Evolutionary conservation across 768 basidiomycete species (phyloP), one percentile per base, ranked within the genome.

Genomic region (Daedalea quercina): DNA sequence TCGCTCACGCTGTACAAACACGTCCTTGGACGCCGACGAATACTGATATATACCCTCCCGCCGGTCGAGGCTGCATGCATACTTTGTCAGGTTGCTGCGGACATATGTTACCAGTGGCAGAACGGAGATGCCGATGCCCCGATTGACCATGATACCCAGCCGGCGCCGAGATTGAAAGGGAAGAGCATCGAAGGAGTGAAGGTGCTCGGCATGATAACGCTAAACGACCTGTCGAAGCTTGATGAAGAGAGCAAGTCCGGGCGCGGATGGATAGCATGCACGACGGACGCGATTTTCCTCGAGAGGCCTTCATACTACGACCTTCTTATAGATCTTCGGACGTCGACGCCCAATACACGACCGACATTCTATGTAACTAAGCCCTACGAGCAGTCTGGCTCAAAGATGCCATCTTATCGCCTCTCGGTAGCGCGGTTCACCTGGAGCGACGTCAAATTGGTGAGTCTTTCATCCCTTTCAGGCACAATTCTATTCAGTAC

Each of bases 241-340:
- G 69, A 77, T 50, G 65, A 68, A 17, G 86, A 85, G 64, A 75
- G 76, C 24, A 68, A 71, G 57, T 74, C 68, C 1, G 86, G 87
- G 4, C 71, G 77, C 6, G 90, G 90, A 19, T 93, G 89, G 89
- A 80, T 92, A 50, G 90, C 90, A 28, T 92, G 90, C 79, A 65
- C 90, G 9, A 90, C 90, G 1, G 90, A 93, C 57, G 83, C 89
- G 9, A 79, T 93, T 17, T 92, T 88, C 69, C 72, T 91, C 42
- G 90, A 93, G 57, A 88, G 84, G 64, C 85, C 90, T 1, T 70
- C 78, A 2, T 81, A 80, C 59, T 93, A 90, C 61, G 90, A 93
- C 64, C 73, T 93, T 13, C 69, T 93, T 47, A 82, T 93, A 54
- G 88, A 93, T 67, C 69, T 92, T 45, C 87, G 86, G 40, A 83